Base-by-base conservation (phyloP, 768 basidiomycete genomes). In the Leccinum pellstonianum region DNA sequence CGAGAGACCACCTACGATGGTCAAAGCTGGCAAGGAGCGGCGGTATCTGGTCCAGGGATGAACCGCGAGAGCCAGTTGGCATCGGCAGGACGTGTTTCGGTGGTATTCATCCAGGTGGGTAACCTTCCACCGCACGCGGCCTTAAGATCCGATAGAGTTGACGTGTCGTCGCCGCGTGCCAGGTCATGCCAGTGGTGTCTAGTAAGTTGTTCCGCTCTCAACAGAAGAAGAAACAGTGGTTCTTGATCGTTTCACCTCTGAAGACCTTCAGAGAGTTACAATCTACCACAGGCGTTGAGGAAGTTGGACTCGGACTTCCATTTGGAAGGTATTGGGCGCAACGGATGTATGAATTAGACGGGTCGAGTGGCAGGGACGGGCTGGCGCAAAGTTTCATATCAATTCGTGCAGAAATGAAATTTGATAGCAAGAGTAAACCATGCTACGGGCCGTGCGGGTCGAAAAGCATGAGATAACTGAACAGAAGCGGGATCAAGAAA, bases 1-100 rank as follows among this genome's bases (percentile, higher is more conserved):
- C 60, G 70, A 69, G 70, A 66, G 67, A 47, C 41, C 38, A 54
- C 43, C 23, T 61, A 67, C 62, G 63, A 67, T 55, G 62, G 48
- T 23, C 31, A 35, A 43, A 33, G 38, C 10, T 12, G 19, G 59
- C 54, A 21, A 51, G 35, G 55, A 48, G 52, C 14, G 9, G 41
- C 4, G 23, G 37, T 31, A 31, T 52, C 51, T 57, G 29, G 27
- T 33, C 10, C 2, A 38, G 52, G 33, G 15, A 17, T 31, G 57
- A n/a, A 35, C 50, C 9, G 25, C 14, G 58, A 38, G 57, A 27
- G 11, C 27, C n/a, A 15, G 1, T 10, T 38, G 12, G 29, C 33
- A 33, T 48, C 29, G 11, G 23, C 9, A 19, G 43, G 10, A 10
- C 49, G 8, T 21, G 25, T n/a, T 25, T 27, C 19, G 19, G 21